Base-by-base conservation (phyloP, 352 stramenopile species). In the Aphanomyces euteiches region DNA sequence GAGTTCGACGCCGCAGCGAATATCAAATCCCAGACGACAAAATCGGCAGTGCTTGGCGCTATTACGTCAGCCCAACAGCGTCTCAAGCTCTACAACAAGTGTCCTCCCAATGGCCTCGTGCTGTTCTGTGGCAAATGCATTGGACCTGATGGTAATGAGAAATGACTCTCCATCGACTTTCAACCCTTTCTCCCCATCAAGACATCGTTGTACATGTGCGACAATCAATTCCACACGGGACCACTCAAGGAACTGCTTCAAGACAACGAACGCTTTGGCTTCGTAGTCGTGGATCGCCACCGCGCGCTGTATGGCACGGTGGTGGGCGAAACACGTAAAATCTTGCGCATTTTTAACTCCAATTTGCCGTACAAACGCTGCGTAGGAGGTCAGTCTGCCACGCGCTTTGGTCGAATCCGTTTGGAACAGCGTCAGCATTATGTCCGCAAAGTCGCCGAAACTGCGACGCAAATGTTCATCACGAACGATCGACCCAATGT, bases 371-470 rank as follows among this genome's bases (percentile, higher is more conserved):
- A n/a, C n/a, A n/a, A n/a, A n/a, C n/a, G n/a, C n/a, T n/a, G n/a
- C n/a, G n/a, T n/a, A n/a, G n/a, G n/a, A n/a, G n/a, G 98, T 88
- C 98, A 99, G 81, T 99, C 98, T 0, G 98, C 98, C 57, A 81
- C 99, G 66, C 97, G 98, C 98, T 99, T 99, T 81, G 97, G 97
- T 50, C 97, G 98, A 84, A 88, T 99, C 60, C 96, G 98, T 82
- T 80, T 99, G 57, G 98, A 99, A 78, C 99, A 99, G 85, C 90
- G 98, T 59, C 98, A 99, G 83, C 99, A 99, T 79, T 99, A 99
- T 79, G 96, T 99, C 67, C 87, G 97, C 61, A 99, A 99, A 82
- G 91, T 99, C 41, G 97, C 97, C 1, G 98, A 99, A 76, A 87
- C 97, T 15, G 97, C 97, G 39, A 98, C 97, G 65, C 95, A 99